These are phyloP conservation scores for Paramicrosporidium saccamoebae DNA, from an alignment of 371 early-diverging fungal species.

Conservation along the genomic window DNA sequence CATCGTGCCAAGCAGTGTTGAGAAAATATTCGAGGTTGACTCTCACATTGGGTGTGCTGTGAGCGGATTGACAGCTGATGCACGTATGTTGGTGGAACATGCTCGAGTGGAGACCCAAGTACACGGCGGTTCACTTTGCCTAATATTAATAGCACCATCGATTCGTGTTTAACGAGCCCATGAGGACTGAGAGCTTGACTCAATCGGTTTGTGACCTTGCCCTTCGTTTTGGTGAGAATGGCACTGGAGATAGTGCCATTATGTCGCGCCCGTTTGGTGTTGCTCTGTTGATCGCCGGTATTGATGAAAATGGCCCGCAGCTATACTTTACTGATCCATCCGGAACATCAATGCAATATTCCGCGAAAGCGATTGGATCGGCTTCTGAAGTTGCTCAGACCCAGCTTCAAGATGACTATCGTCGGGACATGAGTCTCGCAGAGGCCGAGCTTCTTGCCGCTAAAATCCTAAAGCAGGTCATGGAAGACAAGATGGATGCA, in stretches of 20 bases:
- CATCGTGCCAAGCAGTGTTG: conserved; percentile 67
- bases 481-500: conserved; percentile 94
- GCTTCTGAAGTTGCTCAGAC: no score
- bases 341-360: conserved; percentile 24
- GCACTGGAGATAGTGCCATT: conserved; percentile 69
- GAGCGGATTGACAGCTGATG: conserved; percentile 85
- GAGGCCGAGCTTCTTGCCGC: conserved; percentile 67
- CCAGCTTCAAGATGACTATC: no score
- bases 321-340: conserved; percentile 87
- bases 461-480: conserved; percentile 91
- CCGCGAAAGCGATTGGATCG: conserved; percentile 88
- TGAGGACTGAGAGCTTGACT: conserved; percentile 79
- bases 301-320: conserved; percentile 67
- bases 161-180: conserved; percentile 71
- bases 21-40: conserved; percentile 88
- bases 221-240: conserved; percentile 81
- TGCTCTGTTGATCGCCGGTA: conserved; percentile 83
- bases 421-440: conserved; percentile 36
- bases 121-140: conserved; percentile 2
- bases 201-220: conserved; percentile 92
- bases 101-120: conserved; percentile 83
- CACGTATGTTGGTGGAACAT: conserved; percentile 83
- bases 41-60: conserved; percentile 76
- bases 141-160: conserved; percentile 30
- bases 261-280: conserved; percentile 99